phyloP scores from a whole-genome alignment of 371 early-diverging fungal species.

The Choanephora cucurbitarum region DNA sequence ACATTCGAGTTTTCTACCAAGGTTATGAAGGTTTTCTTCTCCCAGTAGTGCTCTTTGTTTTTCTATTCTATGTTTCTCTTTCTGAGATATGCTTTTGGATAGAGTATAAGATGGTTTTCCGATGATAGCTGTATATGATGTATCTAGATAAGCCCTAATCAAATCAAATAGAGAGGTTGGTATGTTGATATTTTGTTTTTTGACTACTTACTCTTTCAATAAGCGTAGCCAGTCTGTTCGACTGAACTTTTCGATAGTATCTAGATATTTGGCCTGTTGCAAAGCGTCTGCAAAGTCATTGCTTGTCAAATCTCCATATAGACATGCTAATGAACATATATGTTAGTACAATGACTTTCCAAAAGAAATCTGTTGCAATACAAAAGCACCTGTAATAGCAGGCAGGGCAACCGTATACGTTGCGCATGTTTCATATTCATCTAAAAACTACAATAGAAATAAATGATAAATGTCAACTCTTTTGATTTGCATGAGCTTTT shows the following conservation, averaged over 20 bases:
- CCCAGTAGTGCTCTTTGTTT: conserved; percentile 31
- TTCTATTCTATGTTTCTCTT: conserved; percentile 46
- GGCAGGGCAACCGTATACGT: conserved; percentile 26
- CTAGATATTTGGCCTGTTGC: conserved; percentile 47
- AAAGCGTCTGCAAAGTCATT: conserved; percentile 43
- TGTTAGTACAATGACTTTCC: too few relatives aligned
- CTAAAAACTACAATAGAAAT: conserved; percentile 17
- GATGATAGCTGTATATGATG: conserved; percentile 44
- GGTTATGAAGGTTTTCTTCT: conserved; percentile 34
- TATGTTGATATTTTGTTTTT: neutral
- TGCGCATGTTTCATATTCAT: conserved; percentile 31
- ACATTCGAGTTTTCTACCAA: conserved; percentile 40
- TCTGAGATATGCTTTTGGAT: conserved; percentile 33
- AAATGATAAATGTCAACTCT: neutral
- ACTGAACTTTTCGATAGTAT: conserved; percentile 39
- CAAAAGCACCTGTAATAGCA: conserved; percentile 18
- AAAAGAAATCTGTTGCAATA: neutral
- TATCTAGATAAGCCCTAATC: conserved; percentile 45
- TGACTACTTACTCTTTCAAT: conserved; percentile 42
- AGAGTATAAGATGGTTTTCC: conserved; percentile 52
- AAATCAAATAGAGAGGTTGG: neutral
- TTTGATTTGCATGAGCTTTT: neutral
- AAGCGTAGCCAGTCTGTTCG: conserved; percentile 48
- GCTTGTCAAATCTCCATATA: conserved; percentile 55
- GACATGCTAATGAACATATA: conserved; percentile 9